These are phyloP conservation scores for Canavalia ensiformis DNA, from an alignment of 306 rosid species.

Conservation along the genomic window DNA sequence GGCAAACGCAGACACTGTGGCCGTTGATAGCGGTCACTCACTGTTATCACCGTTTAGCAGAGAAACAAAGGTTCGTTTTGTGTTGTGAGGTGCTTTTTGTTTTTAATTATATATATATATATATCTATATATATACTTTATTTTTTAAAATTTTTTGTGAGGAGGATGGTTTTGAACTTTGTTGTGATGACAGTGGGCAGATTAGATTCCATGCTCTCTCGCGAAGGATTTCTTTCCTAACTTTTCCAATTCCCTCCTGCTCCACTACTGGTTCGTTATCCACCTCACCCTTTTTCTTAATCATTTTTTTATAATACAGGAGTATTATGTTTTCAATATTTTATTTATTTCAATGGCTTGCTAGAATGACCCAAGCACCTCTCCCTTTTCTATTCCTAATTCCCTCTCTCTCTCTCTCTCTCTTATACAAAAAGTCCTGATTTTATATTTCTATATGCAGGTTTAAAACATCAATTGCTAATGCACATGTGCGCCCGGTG, in stretches of 20 bases:
- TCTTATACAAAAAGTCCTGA: constrained; percentile 33
- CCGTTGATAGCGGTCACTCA: constrained; percentile 65
- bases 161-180: constrained; percentile 25
- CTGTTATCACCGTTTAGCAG: neutral
- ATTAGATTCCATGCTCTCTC: constrained; percentile 84
- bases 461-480: constrained; percentile 7
- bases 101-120: neutral
- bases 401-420: neutral
- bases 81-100: constrained; percentile 43
- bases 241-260: constrained; percentile 51
- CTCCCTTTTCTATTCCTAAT: neutral
- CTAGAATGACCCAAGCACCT: constrained; percentile 38
- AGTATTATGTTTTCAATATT: neutral
- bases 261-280: constrained; percentile 57
- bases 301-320: neutral
- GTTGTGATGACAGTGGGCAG: constrained; percentile 53
- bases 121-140: neutral
- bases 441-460: constrained; percentile 33
- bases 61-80: constrained; percentile 32
- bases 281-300: constrained; percentile 37
- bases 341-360: constrained; percentile 29
- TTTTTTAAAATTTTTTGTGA: neutral
- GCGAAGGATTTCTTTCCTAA: constrained; percentile 61
- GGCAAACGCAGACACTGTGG: neutral
- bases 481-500: constrained; percentile 43